Evolutionary conservation across 192 early-diverging fungal species (phyloP), one percentile per base, ranked within the genome.

Genomic region (Phlyctochytrium arcticum): DNA sequence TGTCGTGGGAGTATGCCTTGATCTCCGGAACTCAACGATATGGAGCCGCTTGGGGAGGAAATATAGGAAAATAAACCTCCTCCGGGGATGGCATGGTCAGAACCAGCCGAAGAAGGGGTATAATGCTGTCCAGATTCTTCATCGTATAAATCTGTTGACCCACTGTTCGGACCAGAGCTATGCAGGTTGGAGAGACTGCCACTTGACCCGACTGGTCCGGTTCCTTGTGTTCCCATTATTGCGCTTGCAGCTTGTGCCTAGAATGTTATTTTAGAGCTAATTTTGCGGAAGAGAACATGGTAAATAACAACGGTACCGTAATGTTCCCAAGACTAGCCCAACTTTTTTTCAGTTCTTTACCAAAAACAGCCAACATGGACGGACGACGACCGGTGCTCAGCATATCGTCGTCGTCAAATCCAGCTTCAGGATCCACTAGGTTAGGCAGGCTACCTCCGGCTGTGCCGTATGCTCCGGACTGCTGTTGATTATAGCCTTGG

Each of bases 251-350:
- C 59, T 7, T 61, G 59, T 12, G 59, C 26, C 59, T 61, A 37
- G 9, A 30, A 23, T 21, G 44, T 37, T 46, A 27, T 17, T 53
- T 1, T 39, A 60, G 9, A 10, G 27, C n/a, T 39, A n/a, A 17
- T 59, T 12, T 12, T 6, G 26, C 54, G 33, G 7, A 56, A 3
- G 24, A 19, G 8, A 60, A 15, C 24, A 10, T 30, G 19, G 2
- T 30, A n/a, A n/a, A 12, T 10, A n/a, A n/a, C n/a, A n/a, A n/a
- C n/a, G n/a, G n/a, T 62, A 64, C 62, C 32, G 62, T 64, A 10
- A 64, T 34, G 27, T 39, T 64, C 21, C 62, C 62, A 31, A 64
- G 48, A 32, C 62, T 64, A 6, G 49, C 48, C 62, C 62, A 64
- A 36, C 62, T 64, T 33, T 64, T 64, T 27, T 64, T 64, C 49